phyloP scores from a whole-genome alignment of 805 yeast species.

The Isabelozyma gotoi region DNA sequence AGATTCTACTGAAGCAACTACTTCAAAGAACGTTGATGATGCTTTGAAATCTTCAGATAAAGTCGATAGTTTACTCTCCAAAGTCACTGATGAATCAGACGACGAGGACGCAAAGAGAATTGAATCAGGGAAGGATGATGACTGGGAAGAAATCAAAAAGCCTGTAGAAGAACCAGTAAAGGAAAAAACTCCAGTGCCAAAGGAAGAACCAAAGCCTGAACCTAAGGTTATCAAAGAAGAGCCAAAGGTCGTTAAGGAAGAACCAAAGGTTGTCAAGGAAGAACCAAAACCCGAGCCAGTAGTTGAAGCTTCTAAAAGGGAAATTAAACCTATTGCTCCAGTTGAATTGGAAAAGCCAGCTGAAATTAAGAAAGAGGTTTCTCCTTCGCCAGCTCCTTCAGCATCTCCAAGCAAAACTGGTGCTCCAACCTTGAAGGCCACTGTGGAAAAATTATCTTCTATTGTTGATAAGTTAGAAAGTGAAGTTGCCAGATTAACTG shows the following conservation, averaged over 20 bases:
- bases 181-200: conserved; percentile 7
- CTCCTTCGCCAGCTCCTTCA: conserved; percentile 6
- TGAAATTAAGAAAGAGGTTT: conserved; percentile 8
- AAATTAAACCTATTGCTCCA: background rate
- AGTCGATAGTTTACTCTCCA: conserved; percentile 33
- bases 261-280: conserved; percentile 4
- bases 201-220: conserved; percentile 1
- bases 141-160: conserved; percentile 40
- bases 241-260: conserved; percentile 7
- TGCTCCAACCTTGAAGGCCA: conserved; percentile 67
- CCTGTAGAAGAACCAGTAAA: conserved; percentile 17
- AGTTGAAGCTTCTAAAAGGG: conserved; percentile 9
- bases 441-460: conserved; percentile 64
- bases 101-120: conserved; percentile 27
- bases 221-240: conserved; percentile 7
- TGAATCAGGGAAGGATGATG: conserved; percentile 29
- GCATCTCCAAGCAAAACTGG: conserved; percentile 21
- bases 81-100: conserved; percentile 40
- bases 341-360: background rate
- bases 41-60: conserved; percentile 34
- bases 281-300: conserved; percentile 18
- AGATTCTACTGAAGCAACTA: conserved; percentile 1
- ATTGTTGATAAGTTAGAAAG: conserved; percentile 59
- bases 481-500: conserved; percentile 50
- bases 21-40: conserved; percentile 32